Evolutionary conservation across 2,329 filamentous ascomycete genomes (phyloP).

Genomic region (Aureobasidium pullulans): DNA sequence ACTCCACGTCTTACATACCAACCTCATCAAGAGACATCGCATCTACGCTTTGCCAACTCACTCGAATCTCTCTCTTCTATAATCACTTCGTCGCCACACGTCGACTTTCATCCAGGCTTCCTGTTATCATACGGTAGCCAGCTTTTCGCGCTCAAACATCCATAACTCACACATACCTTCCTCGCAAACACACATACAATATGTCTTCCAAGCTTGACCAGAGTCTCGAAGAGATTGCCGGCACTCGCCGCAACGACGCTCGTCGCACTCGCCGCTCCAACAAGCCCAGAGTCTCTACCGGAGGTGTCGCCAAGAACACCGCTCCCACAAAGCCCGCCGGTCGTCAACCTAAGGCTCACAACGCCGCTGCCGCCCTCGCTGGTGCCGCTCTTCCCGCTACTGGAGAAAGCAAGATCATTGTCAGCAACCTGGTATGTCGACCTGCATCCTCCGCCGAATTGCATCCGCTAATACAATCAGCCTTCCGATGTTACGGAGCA

Average conservation of each 20-base stretch:
- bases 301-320: conserved; percentile 69
- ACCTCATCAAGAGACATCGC: neutral
- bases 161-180: conserved; percentile 1
- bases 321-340: conserved; percentile 54
- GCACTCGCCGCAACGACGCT: conserved; percentile 29
- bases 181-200: conserved; percentile 12
- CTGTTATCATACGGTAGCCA: conserved; percentile 2
- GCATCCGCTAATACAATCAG: conserved; percentile 50
- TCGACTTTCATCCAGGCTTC: neutral
- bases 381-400: conserved; percentile 43
- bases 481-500: conserved; percentile 92
- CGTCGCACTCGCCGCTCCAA: conserved; percentile 36
- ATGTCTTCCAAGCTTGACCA: conserved; percentile 97
- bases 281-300: conserved; percentile 62
- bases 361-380: conserved; percentile 55
- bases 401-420: conserved; percentile 91
- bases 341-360: conserved; percentile 31
- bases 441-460: conserved; percentile 9
- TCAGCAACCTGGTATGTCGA: conserved; percentile 87
- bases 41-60: neutral
- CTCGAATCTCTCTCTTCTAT: neutral
- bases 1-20: neutral
- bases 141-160: neutral
- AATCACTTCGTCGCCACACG: neutral
- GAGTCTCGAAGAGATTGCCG: conserved; percentile 86